Conservation (phyloP, 306 rosid species). For the Albizia julibrissin region DNA sequence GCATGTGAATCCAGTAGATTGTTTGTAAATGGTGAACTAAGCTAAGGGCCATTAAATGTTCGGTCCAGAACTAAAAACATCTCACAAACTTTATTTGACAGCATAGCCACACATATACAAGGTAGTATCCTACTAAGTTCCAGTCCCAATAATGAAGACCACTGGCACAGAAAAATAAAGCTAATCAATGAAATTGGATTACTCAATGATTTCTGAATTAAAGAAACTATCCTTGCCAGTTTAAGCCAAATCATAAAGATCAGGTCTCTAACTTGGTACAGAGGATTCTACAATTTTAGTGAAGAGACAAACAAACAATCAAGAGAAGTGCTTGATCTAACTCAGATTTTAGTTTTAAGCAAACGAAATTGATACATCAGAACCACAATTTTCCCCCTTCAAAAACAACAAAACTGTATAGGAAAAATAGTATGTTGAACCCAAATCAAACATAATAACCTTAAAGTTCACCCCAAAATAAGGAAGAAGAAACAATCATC, state of each 20-base stretch:
- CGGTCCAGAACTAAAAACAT: background rate
- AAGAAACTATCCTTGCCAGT: conserved; percentile 7
- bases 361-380: conserved; percentile 16
- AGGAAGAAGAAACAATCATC: conserved; percentile 10
- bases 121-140: background rate
- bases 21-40: background rate
- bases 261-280: background rate
- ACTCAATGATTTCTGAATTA: background rate
- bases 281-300: background rate
- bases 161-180: conserved; percentile 24
- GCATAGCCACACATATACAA: background rate
- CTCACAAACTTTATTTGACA: background rate
- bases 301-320: background rate
- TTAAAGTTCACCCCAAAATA: conserved; percentile 6
- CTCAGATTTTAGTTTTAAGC: conserved; percentile 3
- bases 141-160: background rate
- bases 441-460: conserved; percentile 9
- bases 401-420: background rate
- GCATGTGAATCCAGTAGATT: too few relatives aligned
- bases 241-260: background rate
- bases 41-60: background rate
- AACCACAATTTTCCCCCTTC: background rate
- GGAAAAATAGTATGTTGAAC: conserved; percentile 13
- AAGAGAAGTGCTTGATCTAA: background rate
- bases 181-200: conserved; percentile 12